Evolutionary conservation across 345 rosid genomes (phyloP).

Genomic region (Syzygium aqueum): DNA sequence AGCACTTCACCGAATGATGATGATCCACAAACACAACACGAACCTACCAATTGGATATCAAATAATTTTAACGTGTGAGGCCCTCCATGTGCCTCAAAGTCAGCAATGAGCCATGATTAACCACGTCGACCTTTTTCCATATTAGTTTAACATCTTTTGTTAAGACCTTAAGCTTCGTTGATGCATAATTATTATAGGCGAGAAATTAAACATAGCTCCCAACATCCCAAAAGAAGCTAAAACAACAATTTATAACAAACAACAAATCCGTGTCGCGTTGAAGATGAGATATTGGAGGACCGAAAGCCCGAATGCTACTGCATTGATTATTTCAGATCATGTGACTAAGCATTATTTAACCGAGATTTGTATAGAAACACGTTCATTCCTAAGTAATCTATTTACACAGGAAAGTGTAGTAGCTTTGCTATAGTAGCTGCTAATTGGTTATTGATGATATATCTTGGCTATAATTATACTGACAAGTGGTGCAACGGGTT

Average conservation of each 20-base stretch:
- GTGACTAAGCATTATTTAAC: background rate
- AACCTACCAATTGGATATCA: background rate
- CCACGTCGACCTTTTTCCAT: constrained; percentile 29
- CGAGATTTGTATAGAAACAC: background rate
- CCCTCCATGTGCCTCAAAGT: constrained; percentile 15
- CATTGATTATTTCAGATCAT: background rate
- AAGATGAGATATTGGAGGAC: background rate
- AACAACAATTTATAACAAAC: constrained; percentile 1
- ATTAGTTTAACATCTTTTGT: constrained; percentile 20
- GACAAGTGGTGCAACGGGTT: constrained; percentile 65
- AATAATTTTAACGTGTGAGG: background rate
- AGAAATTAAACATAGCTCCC: background rate
- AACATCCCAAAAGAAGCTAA: background rate
- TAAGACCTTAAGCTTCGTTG: background rate
- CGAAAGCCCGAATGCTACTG: background rate
- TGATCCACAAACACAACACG: background rate
- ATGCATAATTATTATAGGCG: constrained; percentile 17
- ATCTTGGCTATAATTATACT: constrained; percentile 22
- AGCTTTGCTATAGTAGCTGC: background rate
- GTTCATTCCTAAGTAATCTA: background rate
- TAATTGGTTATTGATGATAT: background rate
- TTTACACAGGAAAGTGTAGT: background rate
- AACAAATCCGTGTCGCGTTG: background rate
- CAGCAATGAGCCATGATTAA: constrained; percentile 34
- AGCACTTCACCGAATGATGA: background rate